phyloP scores from a whole-genome alignment of 345 rosid species.

The Laguncularia racemosa region DNA sequence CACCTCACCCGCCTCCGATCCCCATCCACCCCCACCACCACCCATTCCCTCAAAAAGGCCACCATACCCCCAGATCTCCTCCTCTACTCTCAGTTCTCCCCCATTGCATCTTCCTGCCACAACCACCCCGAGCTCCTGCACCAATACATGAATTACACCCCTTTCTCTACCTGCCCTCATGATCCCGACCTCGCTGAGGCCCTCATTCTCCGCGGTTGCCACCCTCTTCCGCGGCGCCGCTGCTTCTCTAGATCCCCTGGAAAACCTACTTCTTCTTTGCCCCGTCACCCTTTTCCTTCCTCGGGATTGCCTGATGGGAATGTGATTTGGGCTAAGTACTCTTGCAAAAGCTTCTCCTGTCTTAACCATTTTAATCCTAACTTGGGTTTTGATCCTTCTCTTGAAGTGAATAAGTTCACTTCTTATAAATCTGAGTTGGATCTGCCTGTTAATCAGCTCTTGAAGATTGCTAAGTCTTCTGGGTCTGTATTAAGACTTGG shows the following conservation, averaged over 20 bases:
- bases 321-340: conserved; percentile 65
- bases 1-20: conserved; percentile 83
- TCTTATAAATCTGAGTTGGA: conserved; percentile 64
- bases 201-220: conserved; percentile 90
- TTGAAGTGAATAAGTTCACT: conserved; percentile 43
- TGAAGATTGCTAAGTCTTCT: conserved; percentile 56
- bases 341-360: conserved; percentile 72
- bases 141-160: conserved; percentile 73
- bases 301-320: conserved; percentile 49
- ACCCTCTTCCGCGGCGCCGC: conserved; percentile 98
- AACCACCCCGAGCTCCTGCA: conserved; percentile 83
- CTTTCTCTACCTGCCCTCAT: conserved; percentile 72
- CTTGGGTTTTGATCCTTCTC: conserved; percentile 51
- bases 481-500: conserved; percentile 63
- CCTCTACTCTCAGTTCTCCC: conserved; percentile 64
- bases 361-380: conserved; percentile 39
- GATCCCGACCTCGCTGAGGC: conserved; percentile 73
- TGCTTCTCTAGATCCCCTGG: conserved; percentile 82
- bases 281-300: conserved; percentile 43
- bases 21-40: conserved; percentile 11
- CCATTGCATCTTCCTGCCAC: conserved; percentile 88
- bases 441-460: conserved; percentile 78
- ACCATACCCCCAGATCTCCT: conserved; percentile 69
- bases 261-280: conserved; percentile 29
- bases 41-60: conserved; percentile 17